A percentile compares a stretch with the other conserved stretches of the same genome.
Evolutionary conservation across 805 yeast genomes (phyloP).

Genomic region (Monosporozyma servazzii): DNA sequence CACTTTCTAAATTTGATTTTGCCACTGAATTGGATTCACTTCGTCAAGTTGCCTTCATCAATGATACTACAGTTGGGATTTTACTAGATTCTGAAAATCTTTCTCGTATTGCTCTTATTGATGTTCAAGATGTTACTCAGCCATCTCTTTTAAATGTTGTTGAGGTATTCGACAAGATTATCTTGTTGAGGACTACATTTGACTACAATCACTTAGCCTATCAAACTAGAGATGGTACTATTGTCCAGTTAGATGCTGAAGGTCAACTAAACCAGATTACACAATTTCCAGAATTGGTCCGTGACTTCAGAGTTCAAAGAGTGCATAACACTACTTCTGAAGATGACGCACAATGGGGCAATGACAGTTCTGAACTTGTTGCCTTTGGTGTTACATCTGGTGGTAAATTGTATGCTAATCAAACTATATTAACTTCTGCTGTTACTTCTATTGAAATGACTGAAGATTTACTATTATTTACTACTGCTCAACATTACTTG

Average conservation of each 20-base stretch:
- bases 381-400: slow-evolving; percentile 68
- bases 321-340: slow-evolving; percentile 14
- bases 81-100: slow-evolving; percentile 44
- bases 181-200: slow-evolving; percentile 46
- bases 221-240: slow-evolving; percentile 56
- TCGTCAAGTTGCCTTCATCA: slow-evolving; percentile 57
- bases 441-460: slow-evolving; percentile 76
- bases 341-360: slow-evolving; percentile 23
- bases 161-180: slow-evolving; percentile 42
- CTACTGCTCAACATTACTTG: slow-evolving; percentile 79
- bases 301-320: slow-evolving; percentile 42
- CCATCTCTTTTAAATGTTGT: slow-evolving; percentile 36
- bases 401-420: slow-evolving; percentile 67
- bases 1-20: slow-evolving; percentile 29
- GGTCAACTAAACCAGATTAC: slow-evolving; percentile 31
- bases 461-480: slow-evolving; percentile 63
- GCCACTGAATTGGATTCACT: slow-evolving; percentile 37
- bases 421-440: slow-evolving; percentile 51
- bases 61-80: slow-evolving; percentile 45
- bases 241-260: slow-evolving; percentile 35
- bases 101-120: slow-evolving; percentile 45
- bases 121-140: slow-evolving; percentile 34
- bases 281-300: slow-evolving; percentile 63
- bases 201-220: slow-evolving; percentile 45
- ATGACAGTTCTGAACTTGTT: slow-evolving; percentile 24